Evolutionary conservation across 805 yeast genomes (phyloP).

Genomic region (Spencermartinsiella europaea): DNA sequence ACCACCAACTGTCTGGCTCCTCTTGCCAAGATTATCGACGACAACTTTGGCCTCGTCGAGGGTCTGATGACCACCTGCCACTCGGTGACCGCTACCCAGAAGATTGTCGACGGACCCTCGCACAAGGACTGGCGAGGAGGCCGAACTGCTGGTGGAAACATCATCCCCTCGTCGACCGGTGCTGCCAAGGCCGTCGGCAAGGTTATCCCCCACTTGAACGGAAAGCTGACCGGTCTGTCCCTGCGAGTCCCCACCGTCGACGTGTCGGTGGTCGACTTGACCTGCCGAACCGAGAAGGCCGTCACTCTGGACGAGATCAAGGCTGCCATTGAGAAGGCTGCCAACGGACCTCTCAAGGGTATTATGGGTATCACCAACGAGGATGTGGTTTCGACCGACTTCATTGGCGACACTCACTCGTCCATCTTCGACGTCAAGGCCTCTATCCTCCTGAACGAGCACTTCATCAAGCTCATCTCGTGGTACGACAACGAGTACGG

Average conservation of each 20-base stretch:
- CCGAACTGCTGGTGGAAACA: conserved; percentile 93
- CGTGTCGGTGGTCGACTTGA: conserved; percentile 89
- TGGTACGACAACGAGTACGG: conserved; percentile 98
- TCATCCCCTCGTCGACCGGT: conserved; percentile 94
- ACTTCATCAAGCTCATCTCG: conserved; percentile 84
- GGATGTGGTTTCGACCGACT: conserved; percentile 86
- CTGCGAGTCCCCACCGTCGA: conserved; percentile 92
- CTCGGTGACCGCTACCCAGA: conserved; percentile 94
- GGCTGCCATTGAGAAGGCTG: conserved; percentile 66
- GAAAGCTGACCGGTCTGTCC: conserved; percentile 91
- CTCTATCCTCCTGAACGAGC: conserved; percentile 81
- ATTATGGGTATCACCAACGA: conserved; percentile 87
- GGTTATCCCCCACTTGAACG: conserved; percentile 85
- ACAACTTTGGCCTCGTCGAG: conserved; percentile 79
- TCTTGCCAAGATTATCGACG: conserved; percentile 84
- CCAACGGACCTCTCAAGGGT: conserved; percentile 77
- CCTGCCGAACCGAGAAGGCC: conserved; percentile 71
- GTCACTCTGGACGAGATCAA: conserved; percentile 82
- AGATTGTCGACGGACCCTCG: conserved; percentile 95
- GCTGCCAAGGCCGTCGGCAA: conserved; percentile 98
- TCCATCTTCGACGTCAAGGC: conserved; percentile 89
- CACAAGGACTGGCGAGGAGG: conserved; percentile 99
- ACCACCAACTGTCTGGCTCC: conserved; percentile 96
- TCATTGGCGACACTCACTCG: conserved; percentile 77
- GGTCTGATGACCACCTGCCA: conserved; percentile 96